Conservation (phyloP, 2,329 filamentous ascomycete genomes). For the Paecilomyces fulvus region DNA sequence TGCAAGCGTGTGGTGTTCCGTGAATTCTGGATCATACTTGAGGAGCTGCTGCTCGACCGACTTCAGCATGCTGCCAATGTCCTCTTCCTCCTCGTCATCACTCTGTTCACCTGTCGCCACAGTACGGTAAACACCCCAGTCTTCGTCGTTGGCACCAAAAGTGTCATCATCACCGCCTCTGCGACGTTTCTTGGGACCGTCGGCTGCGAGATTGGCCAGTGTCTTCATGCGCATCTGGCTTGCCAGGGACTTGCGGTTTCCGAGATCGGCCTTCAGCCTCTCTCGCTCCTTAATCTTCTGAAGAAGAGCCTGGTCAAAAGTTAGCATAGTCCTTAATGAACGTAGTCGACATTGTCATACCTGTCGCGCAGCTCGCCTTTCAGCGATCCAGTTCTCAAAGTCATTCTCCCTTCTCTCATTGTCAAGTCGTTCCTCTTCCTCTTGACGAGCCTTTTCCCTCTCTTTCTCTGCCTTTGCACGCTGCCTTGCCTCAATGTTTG, state of each 20-base stretch:
- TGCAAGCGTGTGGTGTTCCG: conserved; percentile 83
- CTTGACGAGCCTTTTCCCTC: conserved; percentile 73
- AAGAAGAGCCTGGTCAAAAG: conserved; percentile 54
- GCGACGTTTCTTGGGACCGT: conserved; percentile 75
- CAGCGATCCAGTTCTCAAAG: conserved; percentile 77
- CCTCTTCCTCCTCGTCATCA: conserved; percentile 88
- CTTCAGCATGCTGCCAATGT: conserved; percentile 65
- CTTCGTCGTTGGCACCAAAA: conserved; percentile 93
- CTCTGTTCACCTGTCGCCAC: conserved; percentile 73
- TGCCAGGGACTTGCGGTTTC: conserved; percentile 92
- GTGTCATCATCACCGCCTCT: conserved; percentile 89
- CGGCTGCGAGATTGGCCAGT: conserved; percentile 89
- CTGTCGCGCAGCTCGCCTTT: conserved; percentile 64
- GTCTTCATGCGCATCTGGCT: conserved; percentile 98
- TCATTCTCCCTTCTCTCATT: conserved; percentile 75
- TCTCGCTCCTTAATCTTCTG: conserved; percentile 89
- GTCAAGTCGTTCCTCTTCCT: conserved; percentile 76
- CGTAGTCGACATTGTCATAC: conserved; percentile 16
- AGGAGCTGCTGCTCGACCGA: conserved; percentile 76
- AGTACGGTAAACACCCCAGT: conserved; percentile 94
- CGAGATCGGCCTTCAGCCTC: conserved; percentile 83
- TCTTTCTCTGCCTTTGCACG: conserved; percentile 97
- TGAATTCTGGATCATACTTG: conserved; percentile 78
- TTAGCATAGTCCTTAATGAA: conserved; percentile 8
- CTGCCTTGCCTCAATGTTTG: conserved; percentile 83